Conservation (phyloP, 495 filamentous ascomycete genomes). For the Xylaria venustula region DNA sequence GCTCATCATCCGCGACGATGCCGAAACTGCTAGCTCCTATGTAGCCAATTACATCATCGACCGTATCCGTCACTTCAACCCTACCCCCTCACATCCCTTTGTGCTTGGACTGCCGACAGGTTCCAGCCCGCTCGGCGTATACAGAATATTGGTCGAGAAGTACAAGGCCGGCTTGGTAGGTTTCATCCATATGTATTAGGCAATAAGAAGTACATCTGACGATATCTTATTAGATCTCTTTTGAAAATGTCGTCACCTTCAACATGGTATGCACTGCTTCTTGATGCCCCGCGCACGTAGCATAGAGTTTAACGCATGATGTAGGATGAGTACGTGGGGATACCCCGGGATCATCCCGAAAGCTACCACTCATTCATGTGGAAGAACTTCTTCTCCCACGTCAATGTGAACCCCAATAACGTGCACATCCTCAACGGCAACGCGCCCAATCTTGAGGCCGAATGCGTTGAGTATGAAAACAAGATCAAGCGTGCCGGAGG, state of each 20-base stretch:
- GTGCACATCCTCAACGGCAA: constrained; percentile 87
- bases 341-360: constrained; percentile 78
- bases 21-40: constrained; percentile 64
- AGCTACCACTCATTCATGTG: constrained; percentile 92
- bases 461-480: constrained; percentile 76
- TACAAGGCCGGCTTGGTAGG: constrained; percentile 67
- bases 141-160: constrained; percentile 70
- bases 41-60: constrained; percentile 82
- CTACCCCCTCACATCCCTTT: constrained; percentile 68
- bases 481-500: constrained; percentile 73
- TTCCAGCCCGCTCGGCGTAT: constrained; percentile 74
- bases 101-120: constrained; percentile 84
- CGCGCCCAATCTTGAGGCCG: constrained; percentile 69
- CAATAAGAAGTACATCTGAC: neutral
- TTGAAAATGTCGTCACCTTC: constrained; percentile 85
- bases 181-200: neutral
- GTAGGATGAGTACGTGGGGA: constrained; percentile 83
- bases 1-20: constrained; percentile 77
- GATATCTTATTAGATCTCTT: constrained; percentile 57
- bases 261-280: constrained; percentile 68
- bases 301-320: constrained; percentile 7
- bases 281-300: neutral
- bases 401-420: constrained; percentile 75
- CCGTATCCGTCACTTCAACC: constrained; percentile 71
- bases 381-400: constrained; percentile 84